Conservation (phyloP, 2,329 filamentous ascomycete genomes). For the Apiospora koreana region DNA sequence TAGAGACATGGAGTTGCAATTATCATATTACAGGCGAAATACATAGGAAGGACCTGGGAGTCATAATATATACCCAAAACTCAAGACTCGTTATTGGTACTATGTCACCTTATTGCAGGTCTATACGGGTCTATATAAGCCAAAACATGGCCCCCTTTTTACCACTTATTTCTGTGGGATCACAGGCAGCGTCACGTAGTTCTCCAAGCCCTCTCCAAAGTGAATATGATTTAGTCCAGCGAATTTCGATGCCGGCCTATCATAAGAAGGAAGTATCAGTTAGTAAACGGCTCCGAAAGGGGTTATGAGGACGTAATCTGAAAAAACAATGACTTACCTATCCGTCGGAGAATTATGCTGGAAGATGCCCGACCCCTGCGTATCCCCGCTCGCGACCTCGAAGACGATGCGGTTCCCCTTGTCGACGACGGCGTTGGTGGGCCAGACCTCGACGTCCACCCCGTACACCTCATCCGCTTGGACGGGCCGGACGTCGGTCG, state of each 20-base stretch:
- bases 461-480: constrained; percentile 55
- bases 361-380: constrained; percentile 53
- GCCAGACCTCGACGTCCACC: constrained; percentile 66
- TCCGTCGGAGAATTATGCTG: constrained; percentile 44
- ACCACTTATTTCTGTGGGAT: constrained; percentile 39
- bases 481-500: constrained; percentile 56
- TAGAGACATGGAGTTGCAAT: background rate
- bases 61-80: background rate
- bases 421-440: constrained; percentile 59
- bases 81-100: background rate
- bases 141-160: background rate
- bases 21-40: too few relatives aligned
- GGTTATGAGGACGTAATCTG: background rate
- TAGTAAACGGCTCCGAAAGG: too few relatives aligned
- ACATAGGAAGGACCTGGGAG: background rate
- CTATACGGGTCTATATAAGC: background rate
- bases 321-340: constrained; percentile 29
- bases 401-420: constrained; percentile 48
- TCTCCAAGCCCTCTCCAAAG: constrained; percentile 43
- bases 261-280: background rate
- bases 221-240: constrained; percentile 47
- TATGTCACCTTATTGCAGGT: background rate
- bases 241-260: constrained; percentile 40
- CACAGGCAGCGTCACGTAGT: constrained; percentile 49
- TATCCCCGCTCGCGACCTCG: constrained; percentile 49